These are phyloP conservation scores for Falciphora oryzae DNA, from an alignment of 2,329 filamentous ascomycete genomes.

Conservation along the genomic window DNA sequence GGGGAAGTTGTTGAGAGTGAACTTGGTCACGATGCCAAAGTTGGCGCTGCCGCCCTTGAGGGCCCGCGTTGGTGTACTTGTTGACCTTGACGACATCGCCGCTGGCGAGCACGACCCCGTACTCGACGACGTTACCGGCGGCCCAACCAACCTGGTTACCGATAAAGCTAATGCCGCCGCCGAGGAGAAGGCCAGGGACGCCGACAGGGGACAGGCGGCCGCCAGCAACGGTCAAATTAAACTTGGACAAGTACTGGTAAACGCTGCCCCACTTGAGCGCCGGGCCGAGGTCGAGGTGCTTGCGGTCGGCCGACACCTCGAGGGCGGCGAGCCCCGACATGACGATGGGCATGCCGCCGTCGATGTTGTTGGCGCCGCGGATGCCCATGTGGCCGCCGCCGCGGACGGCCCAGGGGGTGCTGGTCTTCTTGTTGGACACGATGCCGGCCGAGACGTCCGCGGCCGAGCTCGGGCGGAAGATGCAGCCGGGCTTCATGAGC, in stretches of 20 bases:
- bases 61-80: slow-evolving; percentile 33
- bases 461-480: slow-evolving; percentile 4
- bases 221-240: slow-evolving; percentile 36
- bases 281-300: slow-evolving; percentile 31
- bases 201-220: slow-evolving; percentile 41
- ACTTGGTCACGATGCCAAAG: slow-evolving; percentile 49
- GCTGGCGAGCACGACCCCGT: slow-evolving; percentile 46
- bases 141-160: slow-evolving; percentile 48
- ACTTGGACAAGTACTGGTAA: slow-evolving; percentile 32
- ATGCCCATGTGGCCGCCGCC: slow-evolving; percentile 10
- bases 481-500: slow-evolving; percentile 5
- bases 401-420: slow-evolving; percentile 2
- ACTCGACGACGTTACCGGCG: slow-evolving; percentile 45
- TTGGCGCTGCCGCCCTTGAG: slow-evolving; percentile 52
- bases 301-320: not conserved
- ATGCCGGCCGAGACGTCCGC: not conserved
- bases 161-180: slow-evolving; percentile 51
- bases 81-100: slow-evolving; percentile 28
- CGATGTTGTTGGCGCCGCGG: slow-evolving; percentile 9
- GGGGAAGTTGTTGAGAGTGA: slow-evolving; percentile 47
- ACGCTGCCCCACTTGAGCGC: slow-evolving; percentile 39
- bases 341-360: slow-evolving; percentile 10
- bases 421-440: not conserved
- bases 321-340: slow-evolving; percentile 5
- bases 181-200: slow-evolving; percentile 40